Conservation (phyloP, 2,329 filamentous ascomycete species). For the Colletotrichum spaethianum region DNA sequence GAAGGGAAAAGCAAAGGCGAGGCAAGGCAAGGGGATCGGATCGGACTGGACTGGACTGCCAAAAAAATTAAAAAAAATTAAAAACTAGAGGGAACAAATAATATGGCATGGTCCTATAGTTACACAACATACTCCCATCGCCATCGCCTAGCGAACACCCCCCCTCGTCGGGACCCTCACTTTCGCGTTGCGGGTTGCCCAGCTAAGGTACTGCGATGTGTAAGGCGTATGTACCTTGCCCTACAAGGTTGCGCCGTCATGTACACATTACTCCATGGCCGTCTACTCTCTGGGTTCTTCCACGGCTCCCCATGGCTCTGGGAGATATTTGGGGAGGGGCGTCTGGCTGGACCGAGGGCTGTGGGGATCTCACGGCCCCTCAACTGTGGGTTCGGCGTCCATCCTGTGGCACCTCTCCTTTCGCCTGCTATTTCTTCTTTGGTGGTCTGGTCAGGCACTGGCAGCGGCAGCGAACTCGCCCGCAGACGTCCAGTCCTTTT, state of each 20-base stretch:
- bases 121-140: constrained; percentile 27
- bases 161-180: background rate
- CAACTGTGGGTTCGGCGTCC: constrained; percentile 1
- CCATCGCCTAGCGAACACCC: constrained; percentile 6
- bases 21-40: background rate
- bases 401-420: background rate
- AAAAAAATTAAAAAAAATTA: too few species aligned
- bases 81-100: constrained; percentile 14
- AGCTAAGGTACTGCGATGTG: background rate
- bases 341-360: constrained; percentile 39
- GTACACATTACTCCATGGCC: constrained; percentile 20
- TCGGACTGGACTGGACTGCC: background rate
- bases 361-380: constrained; percentile 24
- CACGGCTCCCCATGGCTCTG: constrained; percentile 9
- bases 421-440: constrained; percentile 12
- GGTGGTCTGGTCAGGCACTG: background rate
- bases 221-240: constrained; percentile 15
- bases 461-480: background rate
- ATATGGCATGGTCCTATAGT: constrained; percentile 14
- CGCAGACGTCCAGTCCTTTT: constrained; percentile 13
- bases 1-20: background rate
- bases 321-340: constrained; percentile 33
- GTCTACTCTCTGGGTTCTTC: constrained; percentile 5
- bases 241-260: constrained; percentile 13
- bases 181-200: background rate